Evolutionary conservation across 345 rosid species (phyloP).

Genomic region (Passiflora organensis): DNA sequence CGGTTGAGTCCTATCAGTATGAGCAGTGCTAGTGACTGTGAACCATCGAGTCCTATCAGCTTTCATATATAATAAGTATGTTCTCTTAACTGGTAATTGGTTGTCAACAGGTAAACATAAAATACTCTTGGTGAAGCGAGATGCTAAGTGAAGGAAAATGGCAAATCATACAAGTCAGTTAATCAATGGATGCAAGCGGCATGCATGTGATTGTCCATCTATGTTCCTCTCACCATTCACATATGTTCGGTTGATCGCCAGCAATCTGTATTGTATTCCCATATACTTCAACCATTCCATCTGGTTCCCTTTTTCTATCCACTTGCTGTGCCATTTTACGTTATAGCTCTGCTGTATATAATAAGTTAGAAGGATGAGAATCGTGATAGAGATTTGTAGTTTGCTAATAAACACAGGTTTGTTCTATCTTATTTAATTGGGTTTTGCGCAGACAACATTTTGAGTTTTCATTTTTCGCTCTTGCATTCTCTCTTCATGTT

Average conservation of each 20-base stretch:
- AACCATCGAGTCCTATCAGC: not conserved
- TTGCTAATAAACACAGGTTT: slow-evolving; percentile 34
- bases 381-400: slow-evolving; percentile 23
- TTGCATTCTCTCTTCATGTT: not conserved
- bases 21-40: not conserved
- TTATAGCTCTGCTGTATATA: slow-evolving; percentile 41
- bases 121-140: too few relatives aligned
- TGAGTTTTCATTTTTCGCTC: not conserved
- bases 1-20: not conserved
- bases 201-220: slow-evolving; percentile 2
- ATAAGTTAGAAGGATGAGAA: slow-evolving; percentile 24
- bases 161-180: slow-evolving; percentile 5
- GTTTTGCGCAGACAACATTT: slow-evolving; percentile 15
- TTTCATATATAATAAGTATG: not conserved
- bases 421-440: slow-evolving; percentile 23
- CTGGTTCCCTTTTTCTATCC: slow-evolving; percentile 18
- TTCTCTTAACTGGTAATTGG: slow-evolving; percentile 29
- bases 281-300: slow-evolving; percentile 18
- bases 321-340: slow-evolving; percentile 24
- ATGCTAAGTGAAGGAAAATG: slow-evolving; percentile 10
- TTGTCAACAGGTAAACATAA: slow-evolving; percentile 1
- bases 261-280: slow-evolving; percentile 9
- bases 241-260: slow-evolving; percentile 21
- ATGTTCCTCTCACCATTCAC: slow-evolving; percentile 1
- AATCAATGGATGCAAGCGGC: slow-evolving; percentile 10